Conservation (phyloP, 768 basidiomycete species). For the Calocybe gangraenosa region DNA sequence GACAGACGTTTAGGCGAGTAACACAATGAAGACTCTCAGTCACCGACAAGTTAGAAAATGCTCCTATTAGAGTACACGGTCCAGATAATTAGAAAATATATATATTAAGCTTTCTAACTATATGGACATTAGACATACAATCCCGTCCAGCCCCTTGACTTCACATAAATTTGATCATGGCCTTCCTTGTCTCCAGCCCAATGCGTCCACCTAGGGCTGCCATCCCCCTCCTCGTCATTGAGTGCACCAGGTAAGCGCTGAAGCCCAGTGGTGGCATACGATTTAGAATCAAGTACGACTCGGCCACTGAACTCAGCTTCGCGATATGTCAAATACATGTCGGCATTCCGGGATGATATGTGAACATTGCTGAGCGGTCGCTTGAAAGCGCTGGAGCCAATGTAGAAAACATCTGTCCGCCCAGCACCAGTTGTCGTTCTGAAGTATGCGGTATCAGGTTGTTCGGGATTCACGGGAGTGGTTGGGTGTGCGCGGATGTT, state of each 20-base stretch:
- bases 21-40: background rate
- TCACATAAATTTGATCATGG: conserved; percentile 32
- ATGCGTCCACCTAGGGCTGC: conserved; percentile 33
- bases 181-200: conserved; percentile 36
- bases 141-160: conserved; percentile 44
- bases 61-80: too few relatives aligned
- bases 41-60: too few relatives aligned
- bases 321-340: conserved; percentile 53
- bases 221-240: conserved; percentile 12
- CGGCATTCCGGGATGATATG: conserved; percentile 44
- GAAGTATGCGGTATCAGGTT: conserved; percentile 33
- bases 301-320: conserved; percentile 47
- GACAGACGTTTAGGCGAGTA: conserved; percentile 9
- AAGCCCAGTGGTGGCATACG: conserved; percentile 30
- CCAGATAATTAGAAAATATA: too few relatives aligned
- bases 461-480: conserved; percentile 24
- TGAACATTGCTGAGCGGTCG: conserved; percentile 47
- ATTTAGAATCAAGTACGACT: conserved; percentile 39
- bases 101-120: background rate
- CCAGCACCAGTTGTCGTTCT: conserved; percentile 51
- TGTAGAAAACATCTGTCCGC: conserved; percentile 46
- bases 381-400: conserved; percentile 33
- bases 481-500: conserved; percentile 46
- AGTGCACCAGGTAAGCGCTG: conserved; percentile 10
- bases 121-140: conserved; percentile 33